Evolutionary conservation across 2,329 filamentous ascomycete genomes (phyloP), one percentile per base, ranked within the genome.

Genomic region (Trichophyton rubrum): DNA sequence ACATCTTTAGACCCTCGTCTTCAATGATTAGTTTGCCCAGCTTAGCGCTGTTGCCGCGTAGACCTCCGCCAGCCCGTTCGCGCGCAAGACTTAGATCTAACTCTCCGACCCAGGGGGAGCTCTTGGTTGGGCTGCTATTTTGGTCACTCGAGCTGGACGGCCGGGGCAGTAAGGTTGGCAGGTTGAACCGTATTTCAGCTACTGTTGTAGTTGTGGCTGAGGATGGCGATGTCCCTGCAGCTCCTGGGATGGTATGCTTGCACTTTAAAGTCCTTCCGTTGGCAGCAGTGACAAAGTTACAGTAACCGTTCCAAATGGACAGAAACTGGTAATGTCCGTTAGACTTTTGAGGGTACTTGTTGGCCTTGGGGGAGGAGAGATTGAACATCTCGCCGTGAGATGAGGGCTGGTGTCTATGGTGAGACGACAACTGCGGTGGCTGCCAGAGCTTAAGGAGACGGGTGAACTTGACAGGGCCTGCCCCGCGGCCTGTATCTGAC

Each of bases 1-100:
- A 74, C 92, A 99, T 97, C 77, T 95, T 95, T 65, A 95, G 75
- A 0, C 93, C 93, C 68, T 95, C 91, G 60, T 92, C 85, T 67
- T 90, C 84, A 41, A 99, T 81, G 58, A 97, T 90, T 58, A 99
- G 77, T 74, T 97, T 99, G 0, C 92, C 93, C 67, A 99, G 77
- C 76, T 99, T 99, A 2, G 90, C 91, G 68, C 89, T 84, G 71
- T 89, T 90, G 0, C 92, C 92, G 51, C 86, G 82, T 69, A 88
- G 87, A 0, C 92, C 92, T 22, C 92, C 92, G 1, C 92, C 92
- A 0, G 91, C 91, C 60, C 82, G 83, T 72, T 97, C 92, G 64
- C 83, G 83, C 0, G 90, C 92, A 0, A 96, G 78, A 22, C 84
- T 87, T 2, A 93, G 71, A 69, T 92, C 88, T 24, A 65, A 56